These are phyloP conservation scores for Populus tomentosa DNA, from an alignment of 441 rosid genomes.

Conservation along the genomic window DNA sequence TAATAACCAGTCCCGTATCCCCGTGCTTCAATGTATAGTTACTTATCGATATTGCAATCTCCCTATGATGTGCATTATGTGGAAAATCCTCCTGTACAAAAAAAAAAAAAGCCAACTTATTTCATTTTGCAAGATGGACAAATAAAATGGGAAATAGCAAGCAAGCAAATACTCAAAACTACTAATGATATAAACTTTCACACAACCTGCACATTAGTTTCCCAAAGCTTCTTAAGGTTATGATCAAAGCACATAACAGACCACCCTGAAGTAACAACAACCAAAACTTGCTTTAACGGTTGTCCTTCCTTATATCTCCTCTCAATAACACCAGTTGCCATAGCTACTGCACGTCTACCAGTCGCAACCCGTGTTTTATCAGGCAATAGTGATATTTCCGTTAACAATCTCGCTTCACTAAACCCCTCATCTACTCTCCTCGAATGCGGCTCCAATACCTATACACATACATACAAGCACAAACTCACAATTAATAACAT, in stretches of 20 bases:
- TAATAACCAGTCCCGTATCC: conserved; percentile 76
- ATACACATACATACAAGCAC: conserved; percentile 3
- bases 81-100: conserved; percentile 78
- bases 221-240: conserved; percentile 93
- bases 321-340: conserved; percentile 91
- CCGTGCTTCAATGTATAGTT: conserved; percentile 93
- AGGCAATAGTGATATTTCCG: conserved; percentile 66
- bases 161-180: not conserved
- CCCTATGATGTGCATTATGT: conserved; percentile 86
- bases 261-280: conserved; percentile 98
- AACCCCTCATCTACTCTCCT: conserved; percentile 93
- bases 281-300: conserved; percentile 89
- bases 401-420: conserved; percentile 76
- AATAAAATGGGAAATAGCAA: not conserved
- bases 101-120: not conserved
- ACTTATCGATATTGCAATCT: conserved; percentile 81
- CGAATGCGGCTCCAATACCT: conserved; percentile 86
- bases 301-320: conserved; percentile 56
- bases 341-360: conserved; percentile 90
- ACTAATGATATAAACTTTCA: not conserved
- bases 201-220: conserved; percentile 76
- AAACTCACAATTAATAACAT: not conserved
- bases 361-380: conserved; percentile 81
- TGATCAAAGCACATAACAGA: conserved; percentile 96
- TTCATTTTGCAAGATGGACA: not conserved